Evolutionary conservation across 768 basidiomycete genomes (phyloP).

Genomic region (Mycena kentingensis): DNA sequence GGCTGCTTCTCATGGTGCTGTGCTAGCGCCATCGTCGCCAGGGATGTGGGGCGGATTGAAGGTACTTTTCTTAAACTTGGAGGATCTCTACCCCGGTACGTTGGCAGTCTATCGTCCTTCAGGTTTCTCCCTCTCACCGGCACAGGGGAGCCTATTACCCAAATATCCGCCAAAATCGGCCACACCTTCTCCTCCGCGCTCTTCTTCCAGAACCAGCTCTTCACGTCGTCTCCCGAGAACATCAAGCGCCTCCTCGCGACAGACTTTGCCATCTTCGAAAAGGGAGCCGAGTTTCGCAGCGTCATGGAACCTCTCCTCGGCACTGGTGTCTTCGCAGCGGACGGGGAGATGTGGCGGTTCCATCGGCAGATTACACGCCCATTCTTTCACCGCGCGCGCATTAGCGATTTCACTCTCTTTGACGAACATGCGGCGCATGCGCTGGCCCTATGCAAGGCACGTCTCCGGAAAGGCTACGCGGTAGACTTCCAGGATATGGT

Average conservation of each 20-base stretch:
- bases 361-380: conserved; percentile 71
- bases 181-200: conserved; percentile 9
- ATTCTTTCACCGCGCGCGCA: conserved; percentile 65
- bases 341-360: conserved; percentile 71
- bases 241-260: conserved; percentile 52
- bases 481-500: conserved; percentile 66
- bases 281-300: conserved; percentile 33
- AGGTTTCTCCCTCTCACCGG: background rate
- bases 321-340: conserved; percentile 61
- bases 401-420: conserved; percentile 65
- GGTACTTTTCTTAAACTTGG: conserved; percentile 7
- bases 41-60: conserved; percentile 8
- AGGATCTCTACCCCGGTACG: conserved; percentile 17
- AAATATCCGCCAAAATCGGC: background rate
- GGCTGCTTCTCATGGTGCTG: conserved; percentile 8
- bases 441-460: conserved; percentile 43
- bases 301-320: conserved; percentile 44
- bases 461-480: conserved; percentile 48
- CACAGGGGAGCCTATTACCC: conserved; percentile 2
- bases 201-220: conserved; percentile 32
- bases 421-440: conserved; percentile 56
- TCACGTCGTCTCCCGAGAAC: conserved; percentile 49
- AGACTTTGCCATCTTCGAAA: conserved; percentile 47
- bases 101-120: background rate
- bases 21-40: conserved; percentile 1